Percentiles rank a stretch among this genome's conserved stretches.
Conservation (phyloP, 2,329 filamentous ascomycete species). For the Colletotrichum gigasporum region DNA sequence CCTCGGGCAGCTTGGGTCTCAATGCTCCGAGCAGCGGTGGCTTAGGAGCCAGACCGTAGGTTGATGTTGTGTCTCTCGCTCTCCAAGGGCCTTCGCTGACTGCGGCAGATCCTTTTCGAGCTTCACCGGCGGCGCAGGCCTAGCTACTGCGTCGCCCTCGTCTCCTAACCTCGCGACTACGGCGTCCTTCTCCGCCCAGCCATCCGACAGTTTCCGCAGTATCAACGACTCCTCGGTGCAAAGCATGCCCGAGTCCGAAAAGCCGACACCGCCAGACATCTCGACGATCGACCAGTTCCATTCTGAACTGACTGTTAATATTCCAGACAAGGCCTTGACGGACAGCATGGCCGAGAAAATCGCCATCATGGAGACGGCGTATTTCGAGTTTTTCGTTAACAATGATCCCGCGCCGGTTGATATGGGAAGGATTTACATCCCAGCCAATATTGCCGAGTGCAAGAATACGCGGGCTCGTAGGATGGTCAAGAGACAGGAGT, state of each 20-base stretch:
- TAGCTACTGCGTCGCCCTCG: neutral
- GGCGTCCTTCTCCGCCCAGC: constrained; percentile 7
- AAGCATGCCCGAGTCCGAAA: constrained; percentile 13
- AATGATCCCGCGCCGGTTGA: constrained; percentile 19
- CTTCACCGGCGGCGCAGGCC: neutral
- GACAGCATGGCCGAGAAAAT: constrained; percentile 3
- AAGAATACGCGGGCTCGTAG: neutral
- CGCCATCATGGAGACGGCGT: constrained; percentile 24
- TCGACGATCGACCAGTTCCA: neutral
- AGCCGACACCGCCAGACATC: constrained; percentile 8
- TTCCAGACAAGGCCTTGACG: neutral
- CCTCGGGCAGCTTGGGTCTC: neutral
- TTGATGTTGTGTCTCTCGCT: too few species aligned
- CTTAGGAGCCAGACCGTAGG: too few species aligned
- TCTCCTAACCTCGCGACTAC: constrained; percentile 8
- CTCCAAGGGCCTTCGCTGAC: neutral
- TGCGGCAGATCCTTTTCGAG: neutral
- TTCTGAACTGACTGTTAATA: constrained; percentile 16
- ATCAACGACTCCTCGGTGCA: constrained; percentile 2
- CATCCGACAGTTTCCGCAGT: constrained; percentile 8
- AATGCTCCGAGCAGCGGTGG: too few species aligned
- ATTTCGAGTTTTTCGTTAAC: constrained; percentile 26
- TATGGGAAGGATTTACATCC: neutral
- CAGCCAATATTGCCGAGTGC: neutral
- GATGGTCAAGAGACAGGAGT: neutral